phyloP scores from a whole-genome alignment of 116 monocot species.

The Posidonia oceanica region DNA sequence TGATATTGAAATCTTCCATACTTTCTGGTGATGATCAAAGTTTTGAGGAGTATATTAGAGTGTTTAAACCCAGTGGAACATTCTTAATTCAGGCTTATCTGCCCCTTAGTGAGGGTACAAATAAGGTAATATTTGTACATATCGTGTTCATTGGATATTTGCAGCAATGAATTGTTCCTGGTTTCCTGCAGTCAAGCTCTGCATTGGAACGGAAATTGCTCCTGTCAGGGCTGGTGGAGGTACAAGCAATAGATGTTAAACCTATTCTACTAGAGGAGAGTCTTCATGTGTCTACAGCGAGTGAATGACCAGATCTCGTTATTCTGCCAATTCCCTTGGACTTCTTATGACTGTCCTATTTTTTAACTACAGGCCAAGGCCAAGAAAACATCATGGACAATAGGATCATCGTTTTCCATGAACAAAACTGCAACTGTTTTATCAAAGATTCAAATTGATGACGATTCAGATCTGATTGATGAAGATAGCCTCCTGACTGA shows the following conservation, averaged over 20 bases:
- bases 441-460: constrained; percentile 72
- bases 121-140: constrained; percentile 21
- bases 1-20: constrained; percentile 15
- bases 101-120: constrained; percentile 3
- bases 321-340: background rate
- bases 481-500: constrained; percentile 87
- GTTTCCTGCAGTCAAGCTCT: constrained; percentile 16
- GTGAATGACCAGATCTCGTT: background rate
- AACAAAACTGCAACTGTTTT: constrained; percentile 41
- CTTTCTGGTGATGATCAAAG: constrained; percentile 18
- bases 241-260: constrained; percentile 15
- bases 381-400: constrained; percentile 73
- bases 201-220: constrained; percentile 23
- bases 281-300: constrained; percentile 15
- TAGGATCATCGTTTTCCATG: constrained; percentile 68
- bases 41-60: constrained; percentile 48
- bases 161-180: background rate
- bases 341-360: background rate
- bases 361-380: constrained; percentile 45
- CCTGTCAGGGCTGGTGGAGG: constrained; percentile 40
- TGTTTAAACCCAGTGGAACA: constrained; percentile 59
- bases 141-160: background rate
- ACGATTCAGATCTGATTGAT: constrained; percentile 82
- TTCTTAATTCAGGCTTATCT: constrained; percentile 30
- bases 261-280: constrained; percentile 9